Percentiles rank a stretch among this genome's conserved stretches.
Conservation (phyloP, 129 eudicot genomes). For the Scalesia atractyloides region DNA sequence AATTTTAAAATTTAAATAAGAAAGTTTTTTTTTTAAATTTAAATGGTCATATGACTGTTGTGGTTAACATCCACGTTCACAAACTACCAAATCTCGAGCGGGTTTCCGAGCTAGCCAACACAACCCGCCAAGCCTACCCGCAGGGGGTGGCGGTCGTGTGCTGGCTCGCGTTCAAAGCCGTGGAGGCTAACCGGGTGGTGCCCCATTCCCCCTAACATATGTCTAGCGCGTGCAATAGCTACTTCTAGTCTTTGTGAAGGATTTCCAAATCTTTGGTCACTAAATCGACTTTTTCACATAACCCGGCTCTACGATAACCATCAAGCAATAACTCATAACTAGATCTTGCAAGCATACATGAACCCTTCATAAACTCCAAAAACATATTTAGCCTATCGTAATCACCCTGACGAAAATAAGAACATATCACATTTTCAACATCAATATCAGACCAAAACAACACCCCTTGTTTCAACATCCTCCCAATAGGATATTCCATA, state of each 20-base stretch:
- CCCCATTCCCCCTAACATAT: too few relatives aligned
- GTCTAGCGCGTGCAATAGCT: background rate
- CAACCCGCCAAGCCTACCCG: too few relatives aligned
- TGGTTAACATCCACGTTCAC: too few relatives aligned
- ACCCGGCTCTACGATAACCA: slow-evolving; percentile 52
- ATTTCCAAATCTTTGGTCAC: slow-evolving; percentile 49
- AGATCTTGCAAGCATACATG: slow-evolving; percentile 43
- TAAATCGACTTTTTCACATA: slow-evolving; percentile 35
- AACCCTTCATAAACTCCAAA: slow-evolving; percentile 46
- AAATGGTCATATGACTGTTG: too few relatives aligned
- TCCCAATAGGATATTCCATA: slow-evolving; percentile 59
- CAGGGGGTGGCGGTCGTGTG: too few relatives aligned
- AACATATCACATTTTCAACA: slow-evolving; percentile 49
- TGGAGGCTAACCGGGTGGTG: too few relatives aligned
- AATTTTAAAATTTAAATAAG: too few relatives aligned
- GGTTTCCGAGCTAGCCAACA: too few relatives aligned
- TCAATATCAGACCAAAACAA: slow-evolving; percentile 48
- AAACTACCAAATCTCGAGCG: too few relatives aligned
- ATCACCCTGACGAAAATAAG: slow-evolving; percentile 50
- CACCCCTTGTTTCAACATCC: slow-evolving; percentile 62
- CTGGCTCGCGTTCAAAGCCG: too few relatives aligned
- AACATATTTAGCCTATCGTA: slow-evolving; percentile 54
- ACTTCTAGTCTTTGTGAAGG: background rate
- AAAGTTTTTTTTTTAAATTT: too few relatives aligned
- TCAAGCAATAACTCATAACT: slow-evolving; percentile 59